Percentiles rank a stretch among this genome's conserved stretches.
Conservation (phyloP, 352 stramenopile genomes). For the Phytopythium aichiense region DNA sequence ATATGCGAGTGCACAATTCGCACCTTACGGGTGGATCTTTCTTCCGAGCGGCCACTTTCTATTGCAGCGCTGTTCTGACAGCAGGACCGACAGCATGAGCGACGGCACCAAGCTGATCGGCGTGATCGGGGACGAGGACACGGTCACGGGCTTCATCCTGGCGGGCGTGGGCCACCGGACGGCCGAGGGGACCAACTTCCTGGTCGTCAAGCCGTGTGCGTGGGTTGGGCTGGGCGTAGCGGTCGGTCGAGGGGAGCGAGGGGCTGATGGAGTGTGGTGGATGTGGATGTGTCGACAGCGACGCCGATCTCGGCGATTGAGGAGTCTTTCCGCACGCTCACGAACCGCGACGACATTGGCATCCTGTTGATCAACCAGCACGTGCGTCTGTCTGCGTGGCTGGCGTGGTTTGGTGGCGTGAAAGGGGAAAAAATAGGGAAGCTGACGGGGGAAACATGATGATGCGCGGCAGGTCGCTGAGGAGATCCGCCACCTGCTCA, state of each 20-base stretch:
- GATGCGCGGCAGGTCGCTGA: conserved; percentile 83
- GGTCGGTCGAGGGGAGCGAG: neutral
- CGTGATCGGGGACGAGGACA: conserved; percentile 94
- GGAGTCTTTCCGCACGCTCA: conserved; percentile 91
- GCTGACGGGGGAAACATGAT: neutral
- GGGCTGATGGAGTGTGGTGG: neutral
- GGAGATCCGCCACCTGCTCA: conserved; percentile 97
- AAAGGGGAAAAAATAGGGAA: neutral
- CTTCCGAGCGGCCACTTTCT: neutral
- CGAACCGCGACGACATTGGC: conserved; percentile 94
- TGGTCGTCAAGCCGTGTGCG: conserved; percentile 94
- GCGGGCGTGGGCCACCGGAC: conserved; percentile 95
- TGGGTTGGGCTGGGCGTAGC: conserved; percentile 9
- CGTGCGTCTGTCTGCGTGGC: conserved; percentile 27
- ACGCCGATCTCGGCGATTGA: conserved; percentile 90
- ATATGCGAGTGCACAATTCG: neutral
- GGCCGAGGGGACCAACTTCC: conserved; percentile 94
- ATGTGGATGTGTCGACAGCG: conserved; percentile 28
- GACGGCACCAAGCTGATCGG: conserved; percentile 83
- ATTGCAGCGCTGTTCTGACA: neutral
- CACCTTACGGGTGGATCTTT: conserved; percentile 5
- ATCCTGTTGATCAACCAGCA: conserved; percentile 99
- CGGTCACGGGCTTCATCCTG: conserved; percentile 97
- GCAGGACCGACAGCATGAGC: conserved; percentile 32
- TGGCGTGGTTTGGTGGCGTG: neutral